Evolutionary conservation across 768 basidiomycete species (phyloP).

Genomic region (Leccinellum albellum): DNA sequence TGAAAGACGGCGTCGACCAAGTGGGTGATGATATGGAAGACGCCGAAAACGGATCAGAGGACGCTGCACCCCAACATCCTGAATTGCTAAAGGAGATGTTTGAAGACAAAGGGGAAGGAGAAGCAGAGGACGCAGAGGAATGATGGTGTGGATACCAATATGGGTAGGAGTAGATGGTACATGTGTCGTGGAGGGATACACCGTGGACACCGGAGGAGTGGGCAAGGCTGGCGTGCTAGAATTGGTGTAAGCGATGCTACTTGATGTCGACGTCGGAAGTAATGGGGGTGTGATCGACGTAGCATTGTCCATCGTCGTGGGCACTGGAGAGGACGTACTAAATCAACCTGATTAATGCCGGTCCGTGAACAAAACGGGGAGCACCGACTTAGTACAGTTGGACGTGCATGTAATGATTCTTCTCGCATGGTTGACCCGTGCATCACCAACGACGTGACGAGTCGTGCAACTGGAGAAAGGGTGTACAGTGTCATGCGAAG

Average conservation of each 20-base stretch:
- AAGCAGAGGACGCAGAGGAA: background rate
- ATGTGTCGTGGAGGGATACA: background rate
- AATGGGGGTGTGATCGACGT: slow-evolving; percentile 10
- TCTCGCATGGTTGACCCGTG: slow-evolving; percentile 26
- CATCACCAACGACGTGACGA: slow-evolving; percentile 50
- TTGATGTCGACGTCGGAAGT: background rate
- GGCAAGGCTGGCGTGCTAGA: background rate
- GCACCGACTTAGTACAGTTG: background rate
- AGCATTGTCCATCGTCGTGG: background rate
- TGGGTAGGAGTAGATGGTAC: background rate
- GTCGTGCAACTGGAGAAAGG: slow-evolving; percentile 58
- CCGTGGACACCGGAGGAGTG: background rate
- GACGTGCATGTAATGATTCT: slow-evolving; percentile 22
- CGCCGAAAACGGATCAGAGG: background rate
- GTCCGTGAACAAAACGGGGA: background rate
- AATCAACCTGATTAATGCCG: background rate
- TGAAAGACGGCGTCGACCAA: background rate
- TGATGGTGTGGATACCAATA: background rate
- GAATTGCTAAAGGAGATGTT: background rate
- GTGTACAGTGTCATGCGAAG: slow-evolving; percentile 53
- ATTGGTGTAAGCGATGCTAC: background rate
- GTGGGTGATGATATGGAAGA: background rate
- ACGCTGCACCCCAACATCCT: background rate
- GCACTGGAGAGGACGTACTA: background rate
- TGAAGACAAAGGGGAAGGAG: background rate